Conservation (phyloP, 1,284 basidiomycete genomes). For the Anthracocystis setariae region DNA sequence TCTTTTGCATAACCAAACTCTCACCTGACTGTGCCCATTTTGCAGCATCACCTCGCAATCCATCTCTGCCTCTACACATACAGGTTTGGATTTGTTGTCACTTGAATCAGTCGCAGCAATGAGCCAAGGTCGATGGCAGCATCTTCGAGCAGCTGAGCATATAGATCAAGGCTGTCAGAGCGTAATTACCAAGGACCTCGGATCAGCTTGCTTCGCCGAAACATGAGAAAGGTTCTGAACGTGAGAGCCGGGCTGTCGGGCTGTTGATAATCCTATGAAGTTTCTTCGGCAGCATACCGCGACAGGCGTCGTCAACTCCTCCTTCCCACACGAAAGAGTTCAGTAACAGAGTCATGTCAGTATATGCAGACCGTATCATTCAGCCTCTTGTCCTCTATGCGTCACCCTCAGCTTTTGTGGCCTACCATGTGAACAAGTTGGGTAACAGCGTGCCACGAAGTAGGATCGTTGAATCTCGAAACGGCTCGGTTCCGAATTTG, state of each 20-base stretch:
- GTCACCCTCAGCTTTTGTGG: not conserved
- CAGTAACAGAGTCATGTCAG: too few relatives aligned
- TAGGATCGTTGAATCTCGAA: not conserved
- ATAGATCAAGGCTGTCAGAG: too few relatives aligned
- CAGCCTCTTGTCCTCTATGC: not conserved
- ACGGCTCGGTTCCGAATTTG: conserved; percentile 25
- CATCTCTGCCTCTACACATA: conserved; percentile 14
- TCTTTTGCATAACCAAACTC: conserved; percentile 28
- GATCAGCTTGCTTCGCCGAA: too few relatives aligned
- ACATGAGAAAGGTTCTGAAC: too few relatives aligned
- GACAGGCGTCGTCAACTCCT: not conserved
- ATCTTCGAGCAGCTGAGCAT: not conserved
- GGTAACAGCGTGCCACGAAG: not conserved
- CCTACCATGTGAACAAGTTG: not conserved
- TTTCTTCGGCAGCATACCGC: not conserved
- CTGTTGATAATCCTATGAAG: too few relatives aligned
- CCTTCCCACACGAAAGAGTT: too few relatives aligned
- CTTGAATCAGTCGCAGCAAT: too few relatives aligned
- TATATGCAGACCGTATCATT: too few relatives aligned
- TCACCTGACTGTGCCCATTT: conserved; percentile 26
- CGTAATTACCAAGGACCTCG: too few relatives aligned
- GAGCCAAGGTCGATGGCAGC: not conserved
- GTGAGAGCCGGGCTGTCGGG: too few relatives aligned
- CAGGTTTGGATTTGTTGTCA: not conserved
- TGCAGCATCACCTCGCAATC: conserved; percentile 35